A percentile compares a stretch with the other conserved stretches of the same genome.
These are phyloP conservation scores for Exophiala alcalophila DNA, from an alignment of 2,329 filamentous ascomycete species.

Conservation along the genomic window DNA sequence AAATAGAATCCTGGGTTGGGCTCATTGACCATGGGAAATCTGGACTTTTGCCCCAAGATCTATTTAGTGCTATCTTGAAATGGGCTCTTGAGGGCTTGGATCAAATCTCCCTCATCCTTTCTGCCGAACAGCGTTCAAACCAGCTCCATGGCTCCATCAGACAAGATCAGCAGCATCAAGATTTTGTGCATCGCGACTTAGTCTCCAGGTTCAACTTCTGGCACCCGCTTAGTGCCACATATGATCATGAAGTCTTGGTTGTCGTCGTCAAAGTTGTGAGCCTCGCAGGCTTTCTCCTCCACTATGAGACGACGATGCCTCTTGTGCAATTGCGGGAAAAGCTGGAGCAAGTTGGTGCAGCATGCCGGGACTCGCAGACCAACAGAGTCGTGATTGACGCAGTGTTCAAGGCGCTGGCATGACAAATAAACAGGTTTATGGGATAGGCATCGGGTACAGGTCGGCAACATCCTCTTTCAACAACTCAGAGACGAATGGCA, in stretches of 20 bases:
- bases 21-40: constrained; percentile 41
- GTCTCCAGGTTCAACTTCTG: background rate
- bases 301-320: constrained; percentile 10
- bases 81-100: constrained; percentile 56
- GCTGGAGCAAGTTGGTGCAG: constrained; percentile 31
- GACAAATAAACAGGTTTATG: constrained; percentile 30
- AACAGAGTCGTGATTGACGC: constrained; percentile 13
- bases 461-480: too few relatives aligned
- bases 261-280: constrained; percentile 41
- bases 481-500: too few relatives aligned
- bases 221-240: constrained; percentile 63
- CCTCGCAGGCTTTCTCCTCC: constrained; percentile 37
- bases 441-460: background rate
- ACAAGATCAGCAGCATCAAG: background rate
- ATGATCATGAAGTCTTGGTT: constrained; percentile 63
- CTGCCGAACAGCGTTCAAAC: background rate
- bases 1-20: constrained; percentile 65
- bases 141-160: too few relatives aligned
- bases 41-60: background rate
- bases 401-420: constrained; percentile 31
- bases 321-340: constrained; percentile 11
- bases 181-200: background rate
- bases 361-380: constrained; percentile 25
- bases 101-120: constrained; percentile 3
- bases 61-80: constrained; percentile 20